phyloP scores from a whole-genome alignment of 1,139 yeast genomes.

The Candida pseudoviswanathii region DNA sequence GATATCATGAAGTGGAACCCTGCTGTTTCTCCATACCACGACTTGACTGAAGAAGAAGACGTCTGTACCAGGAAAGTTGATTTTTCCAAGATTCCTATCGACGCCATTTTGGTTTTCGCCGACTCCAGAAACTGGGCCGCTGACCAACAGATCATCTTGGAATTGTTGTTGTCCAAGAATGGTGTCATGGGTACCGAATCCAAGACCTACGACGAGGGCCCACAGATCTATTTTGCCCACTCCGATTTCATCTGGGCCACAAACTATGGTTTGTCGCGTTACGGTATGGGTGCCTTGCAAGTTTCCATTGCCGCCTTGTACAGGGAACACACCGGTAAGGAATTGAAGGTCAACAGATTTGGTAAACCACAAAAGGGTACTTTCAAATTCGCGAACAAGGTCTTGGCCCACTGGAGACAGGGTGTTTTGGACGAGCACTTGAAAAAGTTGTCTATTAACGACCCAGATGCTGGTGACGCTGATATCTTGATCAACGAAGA shows the following conservation, averaged over 20 bases:
- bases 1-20: conserved; percentile 87
- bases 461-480: conserved; percentile 49
- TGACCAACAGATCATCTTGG: conserved; percentile 84
- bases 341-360: conserved; percentile 72
- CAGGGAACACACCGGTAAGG: conserved; percentile 79
- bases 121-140: conserved; percentile 90
- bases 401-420: conserved; percentile 73
- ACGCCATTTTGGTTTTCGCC: conserved; percentile 77
- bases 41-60: conserved; percentile 69
- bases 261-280: conserved; percentile 73
- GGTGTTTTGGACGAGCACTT: conserved; percentile 75
- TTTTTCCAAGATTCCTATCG: conserved; percentile 62
- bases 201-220: conserved; percentile 72
- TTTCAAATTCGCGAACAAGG: conserved; percentile 76
- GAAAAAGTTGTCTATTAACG: conserved; percentile 51
- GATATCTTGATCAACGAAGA: conserved; percentile 49
- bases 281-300: conserved; percentile 90
- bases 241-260: conserved; percentile 91
- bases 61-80: conserved; percentile 59
- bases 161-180: conserved; percentile 67
- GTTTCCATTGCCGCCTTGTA: conserved; percentile 82
- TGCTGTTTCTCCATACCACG: conserved; percentile 79
- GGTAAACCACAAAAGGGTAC: conserved; percentile 89
- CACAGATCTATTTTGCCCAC: conserved; percentile 81
- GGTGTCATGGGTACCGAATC: conserved; percentile 84